Evolutionary conservation across 2,329 filamentous ascomycete species (phyloP).

Genomic region (Xylariaceae sp.): DNA sequence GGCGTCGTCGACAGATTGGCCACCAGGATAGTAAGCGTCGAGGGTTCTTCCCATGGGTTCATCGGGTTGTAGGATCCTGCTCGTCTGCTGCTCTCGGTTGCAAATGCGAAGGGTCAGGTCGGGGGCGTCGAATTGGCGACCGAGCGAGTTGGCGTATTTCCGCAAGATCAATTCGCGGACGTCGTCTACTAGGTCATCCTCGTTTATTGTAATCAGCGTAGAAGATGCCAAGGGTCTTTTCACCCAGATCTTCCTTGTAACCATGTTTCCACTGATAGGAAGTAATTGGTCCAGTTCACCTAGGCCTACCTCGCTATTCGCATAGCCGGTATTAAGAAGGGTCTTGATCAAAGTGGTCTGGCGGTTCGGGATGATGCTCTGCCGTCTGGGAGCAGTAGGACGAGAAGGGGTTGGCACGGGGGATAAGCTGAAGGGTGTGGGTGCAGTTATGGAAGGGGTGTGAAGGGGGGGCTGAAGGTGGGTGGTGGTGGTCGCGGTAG

Average conservation of each 20-base stretch:
- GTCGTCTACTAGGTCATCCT: conserved; percentile 93
- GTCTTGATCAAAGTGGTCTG: conserved; percentile 54
- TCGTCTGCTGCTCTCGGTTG: conserved; percentile 67
- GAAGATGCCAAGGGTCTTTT: conserved; percentile 83
- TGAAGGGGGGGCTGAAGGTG: conserved; percentile 14
- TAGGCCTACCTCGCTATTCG: conserved; percentile 43
- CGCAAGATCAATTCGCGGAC: conserved; percentile 87
- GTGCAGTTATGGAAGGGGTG: conserved; percentile 21
- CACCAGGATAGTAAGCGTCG: conserved; percentile 82
- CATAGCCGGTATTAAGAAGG: conserved; percentile 51
- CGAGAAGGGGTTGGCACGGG: conserved; percentile 31
- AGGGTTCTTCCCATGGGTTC: conserved; percentile 79
- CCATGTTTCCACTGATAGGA: conserved; percentile 54
- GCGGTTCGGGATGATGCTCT: conserved; percentile 49
- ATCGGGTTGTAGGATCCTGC: conserved; percentile 79
- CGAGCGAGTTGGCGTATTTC: conserved; percentile 93
- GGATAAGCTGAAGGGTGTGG: conserved; percentile 13
- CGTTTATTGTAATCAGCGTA: conserved; percentile 80
- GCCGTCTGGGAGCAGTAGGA: conserved; percentile 40
- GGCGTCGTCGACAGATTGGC: conserved; percentile 86
- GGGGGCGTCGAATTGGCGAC: conserved; percentile 84
- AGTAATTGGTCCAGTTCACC: conserved; percentile 40
- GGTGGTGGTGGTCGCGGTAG: background rate
- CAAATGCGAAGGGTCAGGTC: conserved; percentile 81
- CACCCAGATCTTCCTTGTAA: conserved; percentile 89